Evolutionary conservation across 495 filamentous ascomycete species (phyloP), one percentile per base, ranked within the genome.

Genomic region (Annulohypoxylon bovei): DNA sequence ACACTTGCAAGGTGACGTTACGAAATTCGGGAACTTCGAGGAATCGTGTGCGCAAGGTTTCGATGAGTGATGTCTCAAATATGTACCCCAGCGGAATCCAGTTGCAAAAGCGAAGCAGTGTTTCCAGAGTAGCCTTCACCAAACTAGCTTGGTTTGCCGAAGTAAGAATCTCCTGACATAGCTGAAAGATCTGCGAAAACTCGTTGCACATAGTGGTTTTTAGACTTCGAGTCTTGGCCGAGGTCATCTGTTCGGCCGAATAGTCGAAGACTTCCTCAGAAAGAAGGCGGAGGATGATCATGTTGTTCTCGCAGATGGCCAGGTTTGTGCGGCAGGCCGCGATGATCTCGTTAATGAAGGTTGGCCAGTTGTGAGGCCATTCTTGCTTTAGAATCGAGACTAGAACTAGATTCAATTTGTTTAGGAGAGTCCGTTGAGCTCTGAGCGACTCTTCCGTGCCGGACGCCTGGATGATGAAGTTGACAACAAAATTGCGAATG

Each of bases 291-390:
- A 99, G 89, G 65, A 99, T 98, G 42, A 91, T 93, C 96, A 99
- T 99, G 82, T 99, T 99, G 83, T 99, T 99, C 82, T 99, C 95
- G 83, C 95, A 99, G 73, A 98, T 95, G 2, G 95, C 94, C 30
- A 98, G 86, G 79, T 92, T 97, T 61, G 91, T 93, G 73, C 94
- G 93, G 77, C 94, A 98, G 27, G 95, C 96, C 9, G 92, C 91
- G 72, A 98, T 93, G 77, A 99, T 98, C 85, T 99, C 95, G 80
- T 97, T 98, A 87, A 98, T 98, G 80, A 99, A 99, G 6, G 93
- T 97, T 7, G 96, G 95, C 95, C 95, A 99, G 83, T 98, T 95
- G 78, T 98, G 95, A n/a, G 95, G 95, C 95, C 95, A 99, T 80
- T 99, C 95, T 81, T 99, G 95, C 84, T 99, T 99, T 73, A 99